Evolutionary conservation across 31 red algal species (phyloP).

Genomic region (Asparagopsis taxiformis): DNA sequence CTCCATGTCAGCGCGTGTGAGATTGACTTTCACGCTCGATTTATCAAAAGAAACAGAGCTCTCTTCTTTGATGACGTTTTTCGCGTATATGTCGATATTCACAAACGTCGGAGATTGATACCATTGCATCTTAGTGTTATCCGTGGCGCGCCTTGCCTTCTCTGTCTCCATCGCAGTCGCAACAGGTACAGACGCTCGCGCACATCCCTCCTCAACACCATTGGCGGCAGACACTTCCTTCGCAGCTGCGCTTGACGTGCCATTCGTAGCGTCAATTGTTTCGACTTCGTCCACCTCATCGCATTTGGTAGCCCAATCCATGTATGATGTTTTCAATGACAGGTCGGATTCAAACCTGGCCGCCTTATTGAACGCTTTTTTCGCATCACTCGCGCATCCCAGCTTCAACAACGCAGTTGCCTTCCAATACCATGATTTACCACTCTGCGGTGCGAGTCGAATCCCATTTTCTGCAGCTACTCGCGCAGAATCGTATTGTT

Average conservation of each 20-base stretch:
- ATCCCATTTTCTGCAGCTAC: constrained; percentile 4
- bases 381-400: constrained; percentile 4
- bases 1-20: constrained; percentile 19
- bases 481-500: constrained; percentile 24
- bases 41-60: constrained; percentile 35
- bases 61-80: constrained; percentile 45
- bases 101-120: constrained; percentile 66
- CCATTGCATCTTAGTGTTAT: constrained; percentile 49
- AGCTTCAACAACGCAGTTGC: constrained; percentile 35
- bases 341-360: constrained; percentile 23
- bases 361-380: constrained; percentile 46
- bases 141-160: not conserved
- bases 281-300: constrained; percentile 18
- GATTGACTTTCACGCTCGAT: constrained; percentile 14
- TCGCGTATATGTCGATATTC: constrained; percentile 69
- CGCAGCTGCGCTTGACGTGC: not conserved
- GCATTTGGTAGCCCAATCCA: constrained; percentile 33
- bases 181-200: constrained; percentile 1
- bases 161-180: not conserved
- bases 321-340: constrained; percentile 30
- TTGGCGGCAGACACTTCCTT: not conserved
- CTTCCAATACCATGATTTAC: constrained; percentile 36
- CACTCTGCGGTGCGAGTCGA: constrained; percentile 8
- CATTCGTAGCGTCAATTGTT: not conserved
- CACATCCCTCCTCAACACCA: too few relatives aligned